phyloP scores from a whole-genome alignment of 2,329 filamentous ascomycete genomes.

The Colletotrichum cuscutae region DNA sequence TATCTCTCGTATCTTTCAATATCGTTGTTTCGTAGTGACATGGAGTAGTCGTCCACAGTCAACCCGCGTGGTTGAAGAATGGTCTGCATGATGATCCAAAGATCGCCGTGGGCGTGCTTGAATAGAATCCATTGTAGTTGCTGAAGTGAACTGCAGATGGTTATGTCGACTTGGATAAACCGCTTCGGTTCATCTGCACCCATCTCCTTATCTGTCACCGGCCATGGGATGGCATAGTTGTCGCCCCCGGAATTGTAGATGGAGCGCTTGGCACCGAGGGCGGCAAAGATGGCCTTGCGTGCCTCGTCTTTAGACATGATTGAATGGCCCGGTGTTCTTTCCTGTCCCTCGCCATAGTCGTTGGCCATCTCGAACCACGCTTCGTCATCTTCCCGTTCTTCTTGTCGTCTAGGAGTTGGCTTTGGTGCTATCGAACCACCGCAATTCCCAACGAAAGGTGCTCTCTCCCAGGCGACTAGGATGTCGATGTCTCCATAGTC shows the following conservation, averaged over 20 bases:
- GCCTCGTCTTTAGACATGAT: background rate
- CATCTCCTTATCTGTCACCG: slow-evolving; percentile 37
- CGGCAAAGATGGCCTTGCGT: slow-evolving; percentile 30
- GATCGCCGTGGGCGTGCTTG: slow-evolving; percentile 77
- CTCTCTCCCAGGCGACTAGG: slow-evolving; percentile 58
- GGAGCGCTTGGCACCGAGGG: slow-evolving; percentile 56
- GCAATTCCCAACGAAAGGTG: slow-evolving; percentile 26
- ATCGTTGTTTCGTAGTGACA: slow-evolving; percentile 75
- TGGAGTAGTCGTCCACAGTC: slow-evolving; percentile 69
- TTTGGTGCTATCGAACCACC: no score
- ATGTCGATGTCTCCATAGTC: slow-evolving; percentile 81
- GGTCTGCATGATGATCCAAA: slow-evolving; percentile 73
- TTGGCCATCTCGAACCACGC: background rate
- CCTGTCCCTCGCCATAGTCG: background rate
- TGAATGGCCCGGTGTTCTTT: background rate
- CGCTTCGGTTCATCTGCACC: background rate
- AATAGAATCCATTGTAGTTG: slow-evolving; percentile 73
- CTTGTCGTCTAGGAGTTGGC: background rate
- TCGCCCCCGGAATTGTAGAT: slow-evolving; percentile 43
- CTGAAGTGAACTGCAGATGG: slow-evolving; percentile 56
- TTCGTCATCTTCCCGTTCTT: background rate
- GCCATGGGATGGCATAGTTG: slow-evolving; percentile 68
- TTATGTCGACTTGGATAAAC: slow-evolving; percentile 77
- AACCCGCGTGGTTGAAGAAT: slow-evolving; percentile 74
- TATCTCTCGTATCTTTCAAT: slow-evolving; percentile 62